phyloP scores from a whole-genome alignment of 1,284 basidiomycete genomes.

The Entoloma clypeatum region DNA sequence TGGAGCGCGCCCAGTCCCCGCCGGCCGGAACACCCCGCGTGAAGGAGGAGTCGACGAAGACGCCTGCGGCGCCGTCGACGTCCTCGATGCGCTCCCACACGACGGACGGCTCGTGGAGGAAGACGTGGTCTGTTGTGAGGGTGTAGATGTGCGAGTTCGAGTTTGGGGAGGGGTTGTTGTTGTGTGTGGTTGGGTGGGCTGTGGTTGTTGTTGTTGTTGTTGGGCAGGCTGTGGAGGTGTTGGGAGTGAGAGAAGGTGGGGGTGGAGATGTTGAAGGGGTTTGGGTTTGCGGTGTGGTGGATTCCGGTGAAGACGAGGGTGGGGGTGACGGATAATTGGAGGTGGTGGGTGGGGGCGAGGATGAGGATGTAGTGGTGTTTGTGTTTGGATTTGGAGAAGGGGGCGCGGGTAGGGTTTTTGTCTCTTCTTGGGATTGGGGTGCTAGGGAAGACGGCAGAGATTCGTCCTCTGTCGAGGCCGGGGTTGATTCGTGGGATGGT shows the following conservation, averaged over 20 bases:
- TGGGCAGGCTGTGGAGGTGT: constrained; percentile 2
- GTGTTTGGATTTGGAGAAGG: not conserved
- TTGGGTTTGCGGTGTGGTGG: no score
- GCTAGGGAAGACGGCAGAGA: not conserved
- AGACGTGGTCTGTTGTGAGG: constrained; percentile 80
- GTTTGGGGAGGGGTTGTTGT: constrained; percentile 12
- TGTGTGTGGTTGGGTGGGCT: not conserved
- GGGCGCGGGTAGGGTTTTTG: not conserved
- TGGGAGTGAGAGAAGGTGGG: no score
- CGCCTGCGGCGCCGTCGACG: constrained; percentile 69
- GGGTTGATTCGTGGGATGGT: not conserved
- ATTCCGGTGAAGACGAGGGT: constrained; percentile 3
- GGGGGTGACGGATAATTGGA: not conserved
- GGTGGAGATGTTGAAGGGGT: no score
- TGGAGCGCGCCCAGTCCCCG: constrained; percentile 75
- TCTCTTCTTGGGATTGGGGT: no score
- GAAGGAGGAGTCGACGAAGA: constrained; percentile 56
- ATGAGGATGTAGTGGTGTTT: not conserved
- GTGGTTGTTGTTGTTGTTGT: not conserved
- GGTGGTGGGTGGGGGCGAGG: not conserved
- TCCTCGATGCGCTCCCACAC: constrained; percentile 90
- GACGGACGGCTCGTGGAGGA: constrained; percentile 71
- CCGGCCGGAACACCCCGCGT: constrained; percentile 58
- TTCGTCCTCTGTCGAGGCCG: not conserved
- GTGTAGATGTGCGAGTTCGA: constrained; percentile 63